Percentiles rank a stretch among this genome's conserved stretches.
These are phyloP conservation scores for Jatropha multifida DNA, from an alignment of 441 rosid species.

Conservation along the genomic window DNA sequence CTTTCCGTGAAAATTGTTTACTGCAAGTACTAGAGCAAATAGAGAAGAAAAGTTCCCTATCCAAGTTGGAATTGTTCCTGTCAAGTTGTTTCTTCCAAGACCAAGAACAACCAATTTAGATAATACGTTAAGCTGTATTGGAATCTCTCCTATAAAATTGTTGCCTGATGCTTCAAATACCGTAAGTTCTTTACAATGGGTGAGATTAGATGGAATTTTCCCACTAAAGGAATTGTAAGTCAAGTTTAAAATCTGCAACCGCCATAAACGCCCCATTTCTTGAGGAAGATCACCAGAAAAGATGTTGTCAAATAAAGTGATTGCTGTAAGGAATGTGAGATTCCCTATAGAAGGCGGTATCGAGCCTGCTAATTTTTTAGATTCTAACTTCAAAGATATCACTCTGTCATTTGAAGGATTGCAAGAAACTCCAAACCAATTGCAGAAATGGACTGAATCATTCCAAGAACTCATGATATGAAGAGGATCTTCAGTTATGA, in stretches of 20 bases:
- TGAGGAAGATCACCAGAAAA: slow-evolving; percentile 37
- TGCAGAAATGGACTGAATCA: slow-evolving; percentile 40
- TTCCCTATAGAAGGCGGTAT: slow-evolving; percentile 43
- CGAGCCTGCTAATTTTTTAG: slow-evolving; percentile 37
- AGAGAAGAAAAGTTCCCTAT: slow-evolving; percentile 48
- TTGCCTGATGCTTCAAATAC: slow-evolving; percentile 22
- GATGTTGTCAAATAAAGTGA: slow-evolving; percentile 31
- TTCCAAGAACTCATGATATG: slow-evolving; percentile 40
- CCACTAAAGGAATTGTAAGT: slow-evolving; percentile 34
- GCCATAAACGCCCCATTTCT: slow-evolving; percentile 36
- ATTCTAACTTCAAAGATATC: slow-evolving; percentile 26
- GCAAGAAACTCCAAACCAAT: slow-evolving; percentile 45
- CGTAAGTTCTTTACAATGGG: slow-evolving; percentile 25
- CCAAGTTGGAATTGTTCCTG: slow-evolving; percentile 46
- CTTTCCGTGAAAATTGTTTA: slow-evolving; percentile 32
- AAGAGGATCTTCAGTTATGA: slow-evolving; percentile 35
- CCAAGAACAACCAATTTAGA: slow-evolving; percentile 23
- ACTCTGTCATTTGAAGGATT: slow-evolving; percentile 28
- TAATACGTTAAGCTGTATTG: slow-evolving; percentile 31
- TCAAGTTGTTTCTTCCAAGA: slow-evolving; percentile 36
- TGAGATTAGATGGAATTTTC: slow-evolving; percentile 34
- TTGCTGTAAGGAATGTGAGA: slow-evolving; percentile 32
- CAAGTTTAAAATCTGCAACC: slow-evolving; percentile 31
- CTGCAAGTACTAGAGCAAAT: slow-evolving; percentile 3
- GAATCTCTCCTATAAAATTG: slow-evolving; percentile 37